Evolutionary conservation across 2,329 filamentous ascomycete genomes (phyloP).

Genomic region (Fusarium zealandicum): DNA sequence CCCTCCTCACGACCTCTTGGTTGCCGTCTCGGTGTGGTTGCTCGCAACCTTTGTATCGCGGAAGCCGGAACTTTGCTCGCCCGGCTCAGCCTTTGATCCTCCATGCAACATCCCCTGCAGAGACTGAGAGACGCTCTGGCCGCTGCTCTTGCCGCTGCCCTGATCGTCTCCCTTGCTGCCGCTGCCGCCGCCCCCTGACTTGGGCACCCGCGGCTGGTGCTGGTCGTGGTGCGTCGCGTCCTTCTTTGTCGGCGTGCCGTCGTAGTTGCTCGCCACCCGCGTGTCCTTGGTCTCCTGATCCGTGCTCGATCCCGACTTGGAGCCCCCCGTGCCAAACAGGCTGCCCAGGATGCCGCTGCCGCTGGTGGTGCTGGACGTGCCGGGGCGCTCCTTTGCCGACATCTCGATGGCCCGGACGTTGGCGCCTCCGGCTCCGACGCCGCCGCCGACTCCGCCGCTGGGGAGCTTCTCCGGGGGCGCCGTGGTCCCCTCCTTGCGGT

Average conservation of each 20-base stretch:
- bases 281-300: constrained; percentile 29
- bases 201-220: constrained; percentile 18
- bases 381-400: constrained; percentile 18
- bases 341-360: constrained; percentile 27
- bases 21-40: constrained; percentile 21
- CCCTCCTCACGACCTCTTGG: constrained; percentile 9
- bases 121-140: not conserved
- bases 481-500: constrained; percentile 35
- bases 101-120: constrained; percentile 16
- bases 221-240: constrained; percentile 15
- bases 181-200: not conserved
- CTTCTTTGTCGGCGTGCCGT: constrained; percentile 21
- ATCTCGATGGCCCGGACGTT: constrained; percentile 43
- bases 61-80: constrained; percentile 19
- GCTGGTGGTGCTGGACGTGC: constrained; percentile 14
- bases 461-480: constrained; percentile 44
- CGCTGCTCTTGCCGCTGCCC: not conserved
- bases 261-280: constrained; percentile 27
- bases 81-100: constrained; percentile 14
- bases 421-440: constrained; percentile 41
- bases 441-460: constrained; percentile 45
- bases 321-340: constrained; percentile 38
- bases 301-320: constrained; percentile 11
- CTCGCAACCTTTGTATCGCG: constrained; percentile 24
- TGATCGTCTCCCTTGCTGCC: not conserved